Conservation (phyloP, 2,329 filamentous ascomycete genomes). For the Colletotrichum zoysiae region DNA sequence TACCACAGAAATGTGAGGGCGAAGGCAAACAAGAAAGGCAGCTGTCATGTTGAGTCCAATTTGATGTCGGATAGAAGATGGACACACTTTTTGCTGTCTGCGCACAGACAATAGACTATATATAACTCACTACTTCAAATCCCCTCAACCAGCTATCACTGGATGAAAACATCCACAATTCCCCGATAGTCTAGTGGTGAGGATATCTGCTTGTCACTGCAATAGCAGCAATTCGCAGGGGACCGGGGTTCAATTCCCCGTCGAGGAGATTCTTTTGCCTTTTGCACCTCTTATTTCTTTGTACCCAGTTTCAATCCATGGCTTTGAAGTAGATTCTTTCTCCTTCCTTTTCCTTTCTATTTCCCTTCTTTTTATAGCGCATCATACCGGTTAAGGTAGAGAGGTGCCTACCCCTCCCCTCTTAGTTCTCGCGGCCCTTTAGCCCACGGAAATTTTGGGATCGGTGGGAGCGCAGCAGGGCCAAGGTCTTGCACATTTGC, state of each 20-base stretch:
- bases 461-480: neutral
- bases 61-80: neutral
- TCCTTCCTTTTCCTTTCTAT: too few relatives aligned
- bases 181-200: slow-evolving; percentile 43
- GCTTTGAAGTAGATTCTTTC: neutral
- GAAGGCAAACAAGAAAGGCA: neutral
- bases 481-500: neutral
- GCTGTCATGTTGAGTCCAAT: neutral
- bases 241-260: slow-evolving; percentile 43
- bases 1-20: neutral
- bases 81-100: neutral
- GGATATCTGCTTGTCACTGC: slow-evolving; percentile 40
- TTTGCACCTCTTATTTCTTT: neutral
- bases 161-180: slow-evolving; percentile 17
- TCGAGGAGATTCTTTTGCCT: slow-evolving; percentile 36
- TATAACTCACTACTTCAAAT: rapidly evolving
- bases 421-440: neutral
- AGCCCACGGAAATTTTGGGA: neutral
- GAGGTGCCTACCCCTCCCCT: neutral
- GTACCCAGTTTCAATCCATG: neutral
- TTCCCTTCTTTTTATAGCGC: neutral
- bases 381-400: neutral
- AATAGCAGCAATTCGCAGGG: slow-evolving; percentile 22
- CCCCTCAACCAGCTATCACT: neutral
- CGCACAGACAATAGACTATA: rapidly evolving